These are phyloP conservation scores for Clarireedia sp. DNA, from an alignment of 2,329 filamentous ascomycete genomes.

Conservation along the genomic window DNA sequence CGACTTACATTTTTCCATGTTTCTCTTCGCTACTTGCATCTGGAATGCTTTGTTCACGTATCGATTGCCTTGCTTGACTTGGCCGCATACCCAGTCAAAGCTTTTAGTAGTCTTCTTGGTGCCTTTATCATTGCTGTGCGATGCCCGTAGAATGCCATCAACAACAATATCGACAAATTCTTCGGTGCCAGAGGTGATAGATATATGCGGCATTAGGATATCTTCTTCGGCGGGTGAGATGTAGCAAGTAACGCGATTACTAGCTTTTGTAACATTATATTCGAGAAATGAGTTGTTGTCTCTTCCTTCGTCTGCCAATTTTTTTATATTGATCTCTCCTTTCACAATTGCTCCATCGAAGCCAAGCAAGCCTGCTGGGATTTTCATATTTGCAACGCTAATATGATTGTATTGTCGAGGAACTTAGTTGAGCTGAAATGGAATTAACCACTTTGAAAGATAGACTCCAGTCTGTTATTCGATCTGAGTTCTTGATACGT, in stretches of 20 bases:
- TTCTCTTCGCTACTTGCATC: conserved; percentile 13
- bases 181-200: conserved; percentile 2
- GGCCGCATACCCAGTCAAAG: neutral
- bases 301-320: too few species aligned
- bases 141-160: conserved; percentile 24
- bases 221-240: conserved; percentile 15
- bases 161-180: conserved; percentile 22
- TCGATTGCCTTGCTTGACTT: neutral
- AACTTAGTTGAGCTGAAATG: neutral
- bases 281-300: conserved; percentile 6
- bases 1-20: conserved; percentile 9
- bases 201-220: conserved; percentile 8
- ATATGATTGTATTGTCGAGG: neutral
- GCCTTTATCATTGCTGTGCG: neutral
- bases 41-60: neutral
- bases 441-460: neutral
- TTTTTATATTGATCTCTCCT: conserved; percentile 1
- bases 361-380: neutral
- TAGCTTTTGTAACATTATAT: conserved; percentile 1
- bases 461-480: neutral
- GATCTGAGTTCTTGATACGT: neutral
- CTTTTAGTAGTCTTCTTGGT: neutral
- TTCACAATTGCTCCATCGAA: conserved; percentile 2
- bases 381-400: neutral
- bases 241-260: conserved; percentile 14